A percentile compares a stretch with the other conserved stretches of the same genome.
phyloP scores from a whole-genome alignment of 768 basidiomycete species.

The Asterophora parasitica region DNA sequence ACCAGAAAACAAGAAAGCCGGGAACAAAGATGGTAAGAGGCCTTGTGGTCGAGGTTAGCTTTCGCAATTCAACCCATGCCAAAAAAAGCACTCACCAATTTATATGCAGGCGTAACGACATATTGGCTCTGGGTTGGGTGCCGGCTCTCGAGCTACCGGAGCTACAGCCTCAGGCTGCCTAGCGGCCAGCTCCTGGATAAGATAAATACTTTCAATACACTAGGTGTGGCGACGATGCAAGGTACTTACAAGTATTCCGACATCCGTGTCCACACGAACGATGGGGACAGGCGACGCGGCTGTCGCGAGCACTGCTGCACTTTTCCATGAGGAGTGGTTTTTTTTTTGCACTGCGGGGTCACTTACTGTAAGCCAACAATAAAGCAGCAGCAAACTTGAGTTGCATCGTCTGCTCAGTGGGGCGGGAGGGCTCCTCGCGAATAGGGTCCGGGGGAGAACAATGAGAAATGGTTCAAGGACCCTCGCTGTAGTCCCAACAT shows the following conservation, averaged over 20 bases:
- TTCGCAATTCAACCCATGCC: not conserved
- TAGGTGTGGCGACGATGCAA: too few relatives aligned
- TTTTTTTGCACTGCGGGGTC: not conserved
- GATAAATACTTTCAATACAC: not conserved
- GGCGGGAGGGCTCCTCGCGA: not conserved
- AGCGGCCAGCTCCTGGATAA: conserved; percentile 1
- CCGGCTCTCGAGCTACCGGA: conserved; percentile 11
- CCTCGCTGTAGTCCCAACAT: not conserved
- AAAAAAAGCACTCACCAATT: conserved; percentile 2
- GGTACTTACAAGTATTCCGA: conserved; percentile 6
- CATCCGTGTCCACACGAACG: conserved; percentile 18
- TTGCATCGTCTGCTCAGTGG: conserved; percentile 22
- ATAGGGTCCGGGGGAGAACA: conserved; percentile 6
- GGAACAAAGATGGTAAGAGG: not conserved
- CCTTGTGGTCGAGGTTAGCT: not conserved
- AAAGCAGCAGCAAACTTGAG: conserved; percentile 21
- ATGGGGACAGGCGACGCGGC: conserved; percentile 27
- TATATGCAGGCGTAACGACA: conserved; percentile 12
- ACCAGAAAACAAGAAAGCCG: not conserved
- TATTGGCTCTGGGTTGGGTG: conserved; percentile 13
- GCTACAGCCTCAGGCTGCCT: not conserved
- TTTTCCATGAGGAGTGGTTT: not conserved
- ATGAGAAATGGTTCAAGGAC: conserved; percentile 4
- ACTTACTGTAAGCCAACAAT: conserved; percentile 26
- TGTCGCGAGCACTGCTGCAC: conserved; percentile 17